Base-by-base conservation (phyloP, 805 yeast species). In the Kregervanrija pseudodelftensis region DNA sequence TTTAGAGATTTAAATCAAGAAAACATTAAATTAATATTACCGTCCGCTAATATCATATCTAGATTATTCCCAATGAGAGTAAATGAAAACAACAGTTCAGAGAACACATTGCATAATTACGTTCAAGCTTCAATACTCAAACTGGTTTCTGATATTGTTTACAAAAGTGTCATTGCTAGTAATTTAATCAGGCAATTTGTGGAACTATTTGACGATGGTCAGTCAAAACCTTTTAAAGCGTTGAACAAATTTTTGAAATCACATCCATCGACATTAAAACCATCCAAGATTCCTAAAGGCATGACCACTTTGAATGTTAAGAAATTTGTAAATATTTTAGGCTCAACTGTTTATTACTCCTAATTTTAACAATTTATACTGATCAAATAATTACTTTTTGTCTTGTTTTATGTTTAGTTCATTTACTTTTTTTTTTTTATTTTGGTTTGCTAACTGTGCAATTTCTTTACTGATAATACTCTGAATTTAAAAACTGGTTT, bases 181-280 rank as follows among this genome's bases (percentile, higher is more conserved):
- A 61, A 58, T 39, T 52, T 56, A n/a, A 48, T 64, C 15, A 53
- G 65, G 41, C 64, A 61, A 43, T 63, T 56, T 45, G 57, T 62
- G 33, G 65, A 61, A 46, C 41, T 60, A 30, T 63, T 63, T 47
- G 65, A 63, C 41, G 66, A 61, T 44, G 64, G 65, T 1, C 53
- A 56, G 32, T 52, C 62, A 0, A 41, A 33, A 33, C 46, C 59
- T n/a, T 64, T 63, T 44, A 58, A 57, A 38, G 41, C 45, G 8
- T 45, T 64, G n/a, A 45, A 49, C n/a, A 51, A 43, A 28, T 62
- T 53, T 41, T 49, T 63, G 45, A 63, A 56, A 48, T 40, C 38
- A 9, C 55, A 61, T 33, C 67, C 67, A 10, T 61, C 66, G 2
- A 64, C 67, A 0, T 52, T 63, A 36, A 63, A 60, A 44, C 67